Base-by-base conservation (phyloP, 2,329 filamentous ascomycete genomes). In the Dryadomyces quercus-mongolicae region DNA sequence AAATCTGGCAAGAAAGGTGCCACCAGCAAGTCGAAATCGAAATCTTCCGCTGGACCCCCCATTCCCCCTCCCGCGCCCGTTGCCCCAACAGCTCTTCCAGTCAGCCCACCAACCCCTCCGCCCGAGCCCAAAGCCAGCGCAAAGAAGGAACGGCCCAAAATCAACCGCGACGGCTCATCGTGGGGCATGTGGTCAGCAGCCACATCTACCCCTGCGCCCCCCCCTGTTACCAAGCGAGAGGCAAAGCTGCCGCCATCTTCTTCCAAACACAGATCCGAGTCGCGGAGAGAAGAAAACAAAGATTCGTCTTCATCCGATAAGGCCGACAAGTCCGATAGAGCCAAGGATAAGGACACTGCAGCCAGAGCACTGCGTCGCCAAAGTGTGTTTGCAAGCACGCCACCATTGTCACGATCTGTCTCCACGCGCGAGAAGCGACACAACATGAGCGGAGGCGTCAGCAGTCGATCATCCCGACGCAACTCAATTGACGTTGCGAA, bases 131-230 rank as follows among this genome's bases (percentile, higher is more conserved):
- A 74, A 57, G 80, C 77, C 52, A 75, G 75, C 3, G 75, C 75
- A 3, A 88, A 82, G 69, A 94, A 86, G 65, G 87, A 94, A 59
- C 85, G 89, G 15, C 72, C 85, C 31, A 88, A 85, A 63, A 80
- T 90, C 59, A 86, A 82, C 61, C 86, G 88, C 55, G 84, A 86
- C 42, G 76, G 53, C n/a, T 74, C 79, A 13, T 82, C 85, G 34
- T 93, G 89, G 88, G 85, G 83, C 40, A 81, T 82, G 66, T 92
- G 86, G 86, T 80, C 78, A 18, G 76, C 81, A 16, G 72, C 77
- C 3, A 69, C 74, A 20, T 12, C 63, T 22, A 18, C 31, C 6
- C 36, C 50, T 1, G 67, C 52, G 67, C 70, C 54, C 64, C 56
- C 51, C 2, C 49, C 3, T 22, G 13, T 46, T 1, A 13, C 53